A percentile compares a stretch with the other conserved stretches of the same genome.
These are phyloP conservation scores for Eleusine coracana DNA, from an alignment of 176 grass and related monocot species.

Conservation along the genomic window DNA sequence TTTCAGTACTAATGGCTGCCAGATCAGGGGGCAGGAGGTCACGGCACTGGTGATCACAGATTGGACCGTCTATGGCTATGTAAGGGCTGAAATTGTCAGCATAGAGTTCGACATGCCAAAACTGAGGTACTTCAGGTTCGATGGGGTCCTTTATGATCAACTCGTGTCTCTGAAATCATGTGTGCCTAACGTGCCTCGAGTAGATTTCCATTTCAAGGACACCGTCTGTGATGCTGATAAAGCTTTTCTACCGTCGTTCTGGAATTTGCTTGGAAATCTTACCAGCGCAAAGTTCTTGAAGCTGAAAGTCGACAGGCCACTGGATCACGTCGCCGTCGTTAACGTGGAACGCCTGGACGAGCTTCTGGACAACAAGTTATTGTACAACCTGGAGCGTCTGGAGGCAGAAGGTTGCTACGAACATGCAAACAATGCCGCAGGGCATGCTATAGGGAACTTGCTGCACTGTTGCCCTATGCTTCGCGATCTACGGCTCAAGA, in stretches of 20 bases:
- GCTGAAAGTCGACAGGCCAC: not conserved
- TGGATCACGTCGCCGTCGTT: not conserved
- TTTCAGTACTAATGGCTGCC: too few relatives aligned
- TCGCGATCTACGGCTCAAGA: not conserved
- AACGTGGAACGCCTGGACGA: too few relatives aligned
- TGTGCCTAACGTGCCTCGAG: not conserved
- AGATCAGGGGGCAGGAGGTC: not conserved
- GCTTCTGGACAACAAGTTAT: not conserved
- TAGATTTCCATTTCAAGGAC: not conserved
- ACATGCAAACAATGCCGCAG: accelerated
- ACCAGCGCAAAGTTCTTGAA: not conserved
- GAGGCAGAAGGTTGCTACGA: not conserved
- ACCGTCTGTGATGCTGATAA: too few relatives aligned
- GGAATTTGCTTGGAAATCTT: not conserved
- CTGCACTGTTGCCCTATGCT: not conserved
- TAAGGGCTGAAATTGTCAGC: too few relatives aligned
- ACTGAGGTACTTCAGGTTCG: slow-evolving; percentile 16
- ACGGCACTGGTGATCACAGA: not conserved
- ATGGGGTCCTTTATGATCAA: not conserved
- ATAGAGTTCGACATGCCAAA: slow-evolving; percentile 3
- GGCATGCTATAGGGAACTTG: not conserved
- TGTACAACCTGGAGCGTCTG: not conserved
- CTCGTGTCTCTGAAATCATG: not conserved
- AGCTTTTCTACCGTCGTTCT: not conserved
- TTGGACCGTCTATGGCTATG: not conserved